These are phyloP conservation scores for Epithemia pelagica DNA, from an alignment of 108 stramenopile genomes.

Conservation along the genomic window DNA sequence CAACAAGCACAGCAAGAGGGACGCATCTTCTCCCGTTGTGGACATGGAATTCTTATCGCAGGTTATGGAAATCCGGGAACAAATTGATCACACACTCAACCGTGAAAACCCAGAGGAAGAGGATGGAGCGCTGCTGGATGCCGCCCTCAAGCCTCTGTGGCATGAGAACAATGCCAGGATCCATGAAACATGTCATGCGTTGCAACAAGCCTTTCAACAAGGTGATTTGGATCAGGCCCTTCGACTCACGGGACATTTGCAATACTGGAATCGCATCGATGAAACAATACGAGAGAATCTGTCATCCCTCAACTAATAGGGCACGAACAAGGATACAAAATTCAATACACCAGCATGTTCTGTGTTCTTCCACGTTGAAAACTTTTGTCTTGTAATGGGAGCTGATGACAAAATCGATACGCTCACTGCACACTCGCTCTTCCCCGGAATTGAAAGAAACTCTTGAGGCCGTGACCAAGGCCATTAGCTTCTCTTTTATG, in stretches of 20 bases:
- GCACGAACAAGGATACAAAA: too few species aligned
- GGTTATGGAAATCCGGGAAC: conserved; percentile 66
- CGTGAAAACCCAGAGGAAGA: neutral
- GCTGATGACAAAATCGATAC: too few species aligned
- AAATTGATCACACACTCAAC: conserved; percentile 27
- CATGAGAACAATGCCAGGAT: conserved; percentile 21
- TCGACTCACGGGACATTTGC: conserved; percentile 46
- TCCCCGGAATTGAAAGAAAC: too few species aligned
- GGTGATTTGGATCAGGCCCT: conserved; percentile 33
- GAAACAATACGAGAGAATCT: conserved; percentile 53
- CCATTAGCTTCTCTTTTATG: too few species aligned
- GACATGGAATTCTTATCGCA: conserved; percentile 39
- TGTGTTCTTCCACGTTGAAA: too few species aligned
- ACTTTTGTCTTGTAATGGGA: too few species aligned
- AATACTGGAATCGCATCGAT: conserved; percentile 72
- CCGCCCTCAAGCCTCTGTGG: conserved; percentile 29
- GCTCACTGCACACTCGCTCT: too few species aligned
- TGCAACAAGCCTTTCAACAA: conserved; percentile 39
- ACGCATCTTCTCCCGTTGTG: conserved; percentile 13
- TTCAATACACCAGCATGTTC: too few species aligned
- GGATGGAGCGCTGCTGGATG: conserved; percentile 12
- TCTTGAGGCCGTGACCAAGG: too few species aligned
- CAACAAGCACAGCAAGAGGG: too few species aligned
- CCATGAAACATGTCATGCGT: conserved; percentile 18
- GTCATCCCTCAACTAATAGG: neutral